These are phyloP conservation scores for Tylopilus vinaceipallidus DNA, from an alignment of 768 basidiomycete genomes.

Conservation along the genomic window DNA sequence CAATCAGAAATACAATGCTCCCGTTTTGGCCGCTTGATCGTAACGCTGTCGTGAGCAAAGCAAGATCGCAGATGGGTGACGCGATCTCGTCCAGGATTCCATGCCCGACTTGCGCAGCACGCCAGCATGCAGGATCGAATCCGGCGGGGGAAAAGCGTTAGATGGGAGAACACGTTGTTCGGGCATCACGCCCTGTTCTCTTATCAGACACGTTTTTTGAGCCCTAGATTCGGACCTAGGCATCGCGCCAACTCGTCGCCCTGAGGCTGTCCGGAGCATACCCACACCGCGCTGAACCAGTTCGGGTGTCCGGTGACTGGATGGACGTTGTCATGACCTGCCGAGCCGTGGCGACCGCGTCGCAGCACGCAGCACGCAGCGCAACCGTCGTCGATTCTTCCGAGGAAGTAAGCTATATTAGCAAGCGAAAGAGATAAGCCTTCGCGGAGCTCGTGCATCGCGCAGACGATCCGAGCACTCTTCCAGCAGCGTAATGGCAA, in stretches of 20 bases:
- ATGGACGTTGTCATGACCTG: neutral
- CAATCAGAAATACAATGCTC: neutral
- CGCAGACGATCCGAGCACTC: neutral
- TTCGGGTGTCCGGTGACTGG: neutral
- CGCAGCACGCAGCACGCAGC: neutral
- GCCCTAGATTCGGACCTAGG: neutral
- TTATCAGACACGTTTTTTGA: conserved; percentile 10
- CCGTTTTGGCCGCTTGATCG: neutral
- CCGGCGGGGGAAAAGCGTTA: neutral
- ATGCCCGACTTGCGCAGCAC: conserved; percentile 1
- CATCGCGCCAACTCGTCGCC: neutral
- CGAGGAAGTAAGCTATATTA: neutral
- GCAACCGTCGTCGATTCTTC: neutral
- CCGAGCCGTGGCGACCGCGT: no score
- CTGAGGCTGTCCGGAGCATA: conserved; percentile 6
- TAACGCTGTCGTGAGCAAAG: no score
- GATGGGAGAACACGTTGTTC: neutral
- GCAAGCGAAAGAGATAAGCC: conserved; percentile 3
- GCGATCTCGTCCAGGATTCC: no score
- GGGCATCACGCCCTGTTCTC: neutral
- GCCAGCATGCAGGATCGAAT: neutral
- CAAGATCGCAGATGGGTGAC: no score
- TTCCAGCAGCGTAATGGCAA: no score
- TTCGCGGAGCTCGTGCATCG: no score
- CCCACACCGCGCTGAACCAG: neutral